Percentiles rank a stretch among this genome's conserved stretches.
Conservation (phyloP, 129 eudicot genomes). For the Tagetes erecta region DNA sequence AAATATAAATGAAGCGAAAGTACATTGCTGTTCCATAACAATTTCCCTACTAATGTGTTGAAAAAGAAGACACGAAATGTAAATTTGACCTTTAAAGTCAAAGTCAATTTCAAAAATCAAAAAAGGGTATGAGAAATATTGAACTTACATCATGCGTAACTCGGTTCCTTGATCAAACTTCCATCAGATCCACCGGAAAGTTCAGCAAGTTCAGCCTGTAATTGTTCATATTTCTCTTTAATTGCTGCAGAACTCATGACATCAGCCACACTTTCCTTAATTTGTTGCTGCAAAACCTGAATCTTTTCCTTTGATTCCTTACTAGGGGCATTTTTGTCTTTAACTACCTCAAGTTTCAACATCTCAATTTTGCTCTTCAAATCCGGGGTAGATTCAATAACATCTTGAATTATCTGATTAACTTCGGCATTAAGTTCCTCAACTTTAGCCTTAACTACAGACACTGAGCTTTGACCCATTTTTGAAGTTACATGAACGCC, state of each 20-base stretch:
- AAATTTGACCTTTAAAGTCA: slow-evolving; percentile 18
- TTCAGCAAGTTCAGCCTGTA: slow-evolving; percentile 53
- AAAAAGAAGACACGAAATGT: background rate
- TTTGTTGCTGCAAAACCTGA: slow-evolving; percentile 49
- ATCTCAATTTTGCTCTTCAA: slow-evolving; percentile 57
- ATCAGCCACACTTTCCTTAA: slow-evolving; percentile 56
- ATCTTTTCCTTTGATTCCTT: slow-evolving; percentile 58
- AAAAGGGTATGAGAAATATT: slow-evolving; percentile 2
- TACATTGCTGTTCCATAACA: background rate
- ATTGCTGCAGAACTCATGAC: slow-evolving; percentile 50
- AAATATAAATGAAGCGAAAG: background rate
- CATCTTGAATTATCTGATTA: slow-evolving; percentile 46
- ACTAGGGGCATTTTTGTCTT: slow-evolving; percentile 50
- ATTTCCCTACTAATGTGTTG: background rate
- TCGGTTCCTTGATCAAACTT: slow-evolving; percentile 40
- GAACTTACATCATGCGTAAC: slow-evolving; percentile 35
- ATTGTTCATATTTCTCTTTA: slow-evolving; percentile 50
- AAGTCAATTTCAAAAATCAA: background rate
- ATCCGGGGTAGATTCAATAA: slow-evolving; percentile 52
- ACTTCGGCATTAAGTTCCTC: slow-evolving; percentile 53
- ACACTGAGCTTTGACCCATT: slow-evolving; percentile 30
- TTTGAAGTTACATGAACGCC: slow-evolving; percentile 49
- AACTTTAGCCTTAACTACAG: slow-evolving; percentile 41
- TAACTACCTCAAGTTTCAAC: slow-evolving; percentile 53
- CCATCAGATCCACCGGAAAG: slow-evolving; percentile 50